Evolutionary conservation across 768 basidiomycete genomes (phyloP), one percentile per base, ranked within the genome.

Genomic region (Tricholoma hemisulphureum): DNA sequence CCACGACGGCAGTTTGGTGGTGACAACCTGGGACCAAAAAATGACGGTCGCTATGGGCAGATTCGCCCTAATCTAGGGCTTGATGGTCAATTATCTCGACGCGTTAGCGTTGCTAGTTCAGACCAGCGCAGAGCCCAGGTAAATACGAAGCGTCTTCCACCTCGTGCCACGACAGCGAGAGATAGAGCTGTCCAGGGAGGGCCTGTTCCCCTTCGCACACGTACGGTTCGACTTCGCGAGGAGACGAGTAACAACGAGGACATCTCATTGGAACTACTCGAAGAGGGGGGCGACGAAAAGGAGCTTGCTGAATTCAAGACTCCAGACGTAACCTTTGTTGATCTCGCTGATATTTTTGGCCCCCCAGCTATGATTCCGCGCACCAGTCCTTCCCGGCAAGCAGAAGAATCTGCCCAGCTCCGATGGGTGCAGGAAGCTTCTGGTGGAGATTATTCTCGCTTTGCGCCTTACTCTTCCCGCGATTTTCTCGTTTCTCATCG

Each of bases 381-480:
- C 48, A 4, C 43, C 26, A 37, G 56, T 32, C 29, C 58, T 34
- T 39, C 55, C 56, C 23, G 51, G 49, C 21, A 59, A 53, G 24
- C 34, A 4, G 13, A 55, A 35, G 53, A 54, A 58, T 34, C 53
- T 26, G 24, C 20, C 39, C 51, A 9, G n/a, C n/a, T n/a, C n/a
- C 61, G 54, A 29, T 54, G 50, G 45, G 28, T 61, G 54, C 61
- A 56, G 11, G 59, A 83, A 63, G 57, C 48, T 23, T 58, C 70
- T 14, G 80, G 74, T 4, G 83, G 84, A 26, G 79, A 83, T 61
- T 88, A 87, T 62, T 70, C 76, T 14, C 75, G 75, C 34, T 82
- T 80, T 60, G 66, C 79, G 45, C 71, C 75, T 8, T 56, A 58
- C 10, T 46, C 61, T 23, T 61, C 68, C 7, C 61, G 64, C 43